Conservation (phyloP, 1,139 yeast genomes). For the Kluyveromyces sp. region DNA sequence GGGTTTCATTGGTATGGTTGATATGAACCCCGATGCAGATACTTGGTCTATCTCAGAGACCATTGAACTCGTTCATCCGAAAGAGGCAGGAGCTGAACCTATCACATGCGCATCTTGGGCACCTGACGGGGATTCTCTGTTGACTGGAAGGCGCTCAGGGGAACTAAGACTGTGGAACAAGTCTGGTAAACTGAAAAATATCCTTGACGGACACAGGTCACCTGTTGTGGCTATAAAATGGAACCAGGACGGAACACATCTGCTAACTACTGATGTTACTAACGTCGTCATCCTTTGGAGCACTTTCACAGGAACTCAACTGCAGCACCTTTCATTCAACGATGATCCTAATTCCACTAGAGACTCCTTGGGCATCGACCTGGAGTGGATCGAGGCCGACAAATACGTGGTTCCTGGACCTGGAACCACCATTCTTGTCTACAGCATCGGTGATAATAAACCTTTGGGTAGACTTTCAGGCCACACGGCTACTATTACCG, state of each 20-base stretch:
- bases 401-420: constrained; percentile 65
- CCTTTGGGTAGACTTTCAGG: constrained; percentile 64
- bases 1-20: constrained; percentile 31
- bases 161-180: constrained; percentile 65
- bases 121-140: constrained; percentile 48
- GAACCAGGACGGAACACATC: constrained; percentile 39
- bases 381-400: constrained; percentile 65
- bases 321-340: constrained; percentile 38
- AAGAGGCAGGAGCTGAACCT: constrained; percentile 12
- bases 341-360: constrained; percentile 6
- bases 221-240: constrained; percentile 47
- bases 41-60: constrained; percentile 5
- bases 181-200: constrained; percentile 56
- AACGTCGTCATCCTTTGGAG: constrained; percentile 49
- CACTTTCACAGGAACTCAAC: constrained; percentile 40
- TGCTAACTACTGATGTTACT: constrained; percentile 34
- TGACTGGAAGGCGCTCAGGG: constrained; percentile 56
- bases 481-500: constrained; percentile 57
- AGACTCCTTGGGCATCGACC: constrained; percentile 42
- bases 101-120: constrained; percentile 54
- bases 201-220: constrained; percentile 47
- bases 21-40: constrained; percentile 3
- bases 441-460: constrained; percentile 43
- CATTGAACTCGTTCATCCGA: constrained; percentile 20
- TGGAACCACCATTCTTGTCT: constrained; percentile 51